Evolutionary conservation across 306 rosid genomes (phyloP).

Genomic region (Cyclanthera cordifolia): DNA sequence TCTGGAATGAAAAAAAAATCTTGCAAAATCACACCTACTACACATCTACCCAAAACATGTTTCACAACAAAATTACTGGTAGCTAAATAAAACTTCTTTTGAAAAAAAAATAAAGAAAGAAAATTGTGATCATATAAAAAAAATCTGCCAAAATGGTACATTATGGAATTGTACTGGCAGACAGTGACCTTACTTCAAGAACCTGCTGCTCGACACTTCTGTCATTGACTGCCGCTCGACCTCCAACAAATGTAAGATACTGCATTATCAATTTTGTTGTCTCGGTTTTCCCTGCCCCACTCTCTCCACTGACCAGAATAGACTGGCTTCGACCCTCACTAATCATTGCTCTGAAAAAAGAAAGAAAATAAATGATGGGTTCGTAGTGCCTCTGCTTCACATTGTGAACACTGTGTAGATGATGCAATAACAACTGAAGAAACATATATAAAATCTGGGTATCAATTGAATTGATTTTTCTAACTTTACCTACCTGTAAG

Average conservation of each 20-base stretch:
- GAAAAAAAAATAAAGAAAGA: not conserved
- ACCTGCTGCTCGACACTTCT: constrained; percentile 97
- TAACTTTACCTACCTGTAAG: constrained; percentile 56
- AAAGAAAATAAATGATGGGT: constrained; percentile 13
- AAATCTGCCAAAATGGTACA: not conserved
- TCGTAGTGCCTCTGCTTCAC: not conserved
- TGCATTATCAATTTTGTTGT: constrained; percentile 95
- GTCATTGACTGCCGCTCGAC: constrained; percentile 70
- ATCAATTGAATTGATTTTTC: not conserved
- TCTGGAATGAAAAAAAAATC: constrained; percentile 1
- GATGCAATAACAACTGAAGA: not conserved
- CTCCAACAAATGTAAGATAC: constrained; percentile 94
- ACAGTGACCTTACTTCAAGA: constrained; percentile 68
- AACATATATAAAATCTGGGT: not conserved
- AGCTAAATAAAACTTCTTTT: not conserved
- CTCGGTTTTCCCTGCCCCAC: constrained; percentile 99
- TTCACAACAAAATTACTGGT: not conserved
- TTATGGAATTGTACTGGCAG: not conserved
- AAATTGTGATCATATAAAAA: not conserved
- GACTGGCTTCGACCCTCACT: constrained; percentile 75
- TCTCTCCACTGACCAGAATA: constrained; percentile 95
- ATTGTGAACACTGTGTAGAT: not conserved
- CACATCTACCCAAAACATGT: not conserved
- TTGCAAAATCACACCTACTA: not conserved
- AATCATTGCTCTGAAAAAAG: constrained; percentile 84